A percentile compares a stretch with the other conserved stretches of the same genome.
Evolutionary conservation across 1,284 basidiomycete genomes (phyloP).

Genomic region (Boletellus deceptivus): DNA sequence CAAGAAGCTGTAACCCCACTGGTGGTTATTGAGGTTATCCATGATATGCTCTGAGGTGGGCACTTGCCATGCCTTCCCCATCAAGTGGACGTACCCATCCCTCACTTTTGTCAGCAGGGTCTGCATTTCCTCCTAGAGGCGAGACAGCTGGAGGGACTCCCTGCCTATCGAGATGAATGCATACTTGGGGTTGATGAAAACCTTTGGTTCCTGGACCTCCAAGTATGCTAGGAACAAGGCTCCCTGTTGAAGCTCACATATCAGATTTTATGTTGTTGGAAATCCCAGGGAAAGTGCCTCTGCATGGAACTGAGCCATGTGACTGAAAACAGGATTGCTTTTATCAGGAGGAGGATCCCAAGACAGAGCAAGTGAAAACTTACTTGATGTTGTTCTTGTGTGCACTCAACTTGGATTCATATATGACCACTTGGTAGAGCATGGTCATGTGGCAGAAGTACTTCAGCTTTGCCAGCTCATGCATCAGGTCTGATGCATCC

Average conservation of each 20-base stretch:
- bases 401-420: too few relatives aligned
- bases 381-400: neutral
- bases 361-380: neutral
- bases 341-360: too few relatives aligned
- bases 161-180: too few relatives aligned
- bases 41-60: neutral
- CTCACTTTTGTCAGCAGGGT: neutral
- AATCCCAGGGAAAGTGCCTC: too few relatives aligned
- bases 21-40: neutral
- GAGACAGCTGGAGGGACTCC: too few relatives aligned
- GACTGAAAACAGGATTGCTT: too few relatives aligned
- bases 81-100: neutral
- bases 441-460: slow-evolving; percentile 7
- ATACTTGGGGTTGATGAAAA: neutral
- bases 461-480: slow-evolving; percentile 6
- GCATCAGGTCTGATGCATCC: neutral
- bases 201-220: neutral
- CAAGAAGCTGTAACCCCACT: neutral
- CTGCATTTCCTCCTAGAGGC: neutral
- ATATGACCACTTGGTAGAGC: neutral
- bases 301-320: too few relatives aligned
- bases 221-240: neutral
- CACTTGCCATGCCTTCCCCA: too few relatives aligned
- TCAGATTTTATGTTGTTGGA: neutral
- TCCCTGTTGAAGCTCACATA: slow-evolving; percentile 3